Percentiles rank a stretch among this genome's conserved stretches.
Evolutionary conservation across 306 rosid genomes (phyloP).

Genomic region (Rosa chinensis): DNA sequence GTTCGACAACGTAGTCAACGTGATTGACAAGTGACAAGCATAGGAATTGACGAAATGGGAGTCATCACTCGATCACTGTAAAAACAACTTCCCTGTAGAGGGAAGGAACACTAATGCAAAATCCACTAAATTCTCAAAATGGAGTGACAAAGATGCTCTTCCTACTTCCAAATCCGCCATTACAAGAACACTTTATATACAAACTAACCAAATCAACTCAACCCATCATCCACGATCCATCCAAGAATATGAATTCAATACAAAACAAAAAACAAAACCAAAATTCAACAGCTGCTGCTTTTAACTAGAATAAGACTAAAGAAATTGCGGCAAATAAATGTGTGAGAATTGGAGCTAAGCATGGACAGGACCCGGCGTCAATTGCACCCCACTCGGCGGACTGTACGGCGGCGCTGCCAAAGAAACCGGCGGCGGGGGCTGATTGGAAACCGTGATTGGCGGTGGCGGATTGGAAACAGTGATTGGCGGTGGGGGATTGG

Average conservation of each 20-base stretch:
- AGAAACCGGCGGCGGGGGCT: slow-evolving; percentile 28
- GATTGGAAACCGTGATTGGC: slow-evolving; percentile 22
- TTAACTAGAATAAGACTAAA: neutral
- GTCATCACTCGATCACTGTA: neutral
- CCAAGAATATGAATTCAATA: slow-evolving; percentile 17
- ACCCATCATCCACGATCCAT: slow-evolving; percentile 8
- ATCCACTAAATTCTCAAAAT: slow-evolving; percentile 8
- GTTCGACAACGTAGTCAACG: neutral
- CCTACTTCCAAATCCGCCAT: slow-evolving; percentile 7
- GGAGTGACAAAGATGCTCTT: slow-evolving; percentile 11
- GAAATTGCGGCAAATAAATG: neutral
- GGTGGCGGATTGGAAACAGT: slow-evolving; percentile 23
- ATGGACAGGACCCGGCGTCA: slow-evolving; percentile 56
- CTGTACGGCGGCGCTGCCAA: slow-evolving; percentile 49
- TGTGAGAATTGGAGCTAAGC: slow-evolving; percentile 34
- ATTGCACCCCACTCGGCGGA: slow-evolving; percentile 45
- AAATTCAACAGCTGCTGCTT: neutral
- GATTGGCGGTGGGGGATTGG: slow-evolving; percentile 29
- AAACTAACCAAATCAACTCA: neutral
- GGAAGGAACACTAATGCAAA: slow-evolving; percentile 2
- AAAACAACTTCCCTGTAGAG: neutral
- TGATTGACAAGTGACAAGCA: neutral
- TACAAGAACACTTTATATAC: slow-evolving; percentile 6
- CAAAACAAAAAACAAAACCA: neutral
- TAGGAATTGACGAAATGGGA: neutral